Conservation (phyloP, 2,329 filamentous ascomycete genomes). For the Aureobasidium musti region DNA sequence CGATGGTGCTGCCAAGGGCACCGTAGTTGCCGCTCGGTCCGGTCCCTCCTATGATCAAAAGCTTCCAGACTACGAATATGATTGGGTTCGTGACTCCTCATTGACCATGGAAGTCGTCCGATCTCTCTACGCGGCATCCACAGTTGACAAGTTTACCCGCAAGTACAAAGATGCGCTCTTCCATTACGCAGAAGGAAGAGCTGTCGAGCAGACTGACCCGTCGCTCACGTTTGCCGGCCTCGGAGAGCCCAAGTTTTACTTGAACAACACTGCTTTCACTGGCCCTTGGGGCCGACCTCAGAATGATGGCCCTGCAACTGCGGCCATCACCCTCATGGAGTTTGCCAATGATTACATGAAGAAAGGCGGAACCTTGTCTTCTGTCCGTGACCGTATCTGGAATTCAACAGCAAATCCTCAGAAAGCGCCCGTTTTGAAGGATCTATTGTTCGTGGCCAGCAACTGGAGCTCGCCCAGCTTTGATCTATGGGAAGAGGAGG, state of each 20-base stretch:
- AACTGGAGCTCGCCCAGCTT: slow-evolving; percentile 39
- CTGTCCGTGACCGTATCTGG: slow-evolving; percentile 38
- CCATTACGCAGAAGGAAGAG: slow-evolving; percentile 37
- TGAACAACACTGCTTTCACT: slow-evolving; percentile 39
- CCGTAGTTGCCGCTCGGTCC: slow-evolving; percentile 40
- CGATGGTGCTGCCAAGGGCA: slow-evolving; percentile 37
- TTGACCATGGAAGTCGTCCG: slow-evolving; percentile 40
- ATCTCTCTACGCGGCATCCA: slow-evolving; percentile 36
- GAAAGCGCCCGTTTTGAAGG: slow-evolving; percentile 37
- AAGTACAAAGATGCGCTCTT: slow-evolving; percentile 37
- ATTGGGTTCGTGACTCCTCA: slow-evolving; percentile 40
- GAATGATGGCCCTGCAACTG: slow-evolving; percentile 41
- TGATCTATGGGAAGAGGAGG: slow-evolving; percentile 41
- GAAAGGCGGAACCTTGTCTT: slow-evolving; percentile 36
- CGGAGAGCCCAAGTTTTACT: slow-evolving; percentile 41
- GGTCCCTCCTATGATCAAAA: slow-evolving; percentile 36
- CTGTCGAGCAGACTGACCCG: slow-evolving; percentile 40
- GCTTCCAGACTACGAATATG: slow-evolving; percentile 40
- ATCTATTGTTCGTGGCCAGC: slow-evolving; percentile 39
- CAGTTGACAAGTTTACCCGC: slow-evolving; percentile 31
- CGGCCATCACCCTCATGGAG: slow-evolving; percentile 40
- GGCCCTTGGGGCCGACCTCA: slow-evolving; percentile 42
- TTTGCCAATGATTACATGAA: slow-evolving; percentile 39
- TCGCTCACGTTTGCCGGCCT: slow-evolving; percentile 38
- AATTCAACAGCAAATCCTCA: slow-evolving; percentile 36